These are phyloP conservation scores for Lentinus tigrinus DNA, from an alignment of 768 basidiomycete species.

Conservation along the genomic window DNA sequence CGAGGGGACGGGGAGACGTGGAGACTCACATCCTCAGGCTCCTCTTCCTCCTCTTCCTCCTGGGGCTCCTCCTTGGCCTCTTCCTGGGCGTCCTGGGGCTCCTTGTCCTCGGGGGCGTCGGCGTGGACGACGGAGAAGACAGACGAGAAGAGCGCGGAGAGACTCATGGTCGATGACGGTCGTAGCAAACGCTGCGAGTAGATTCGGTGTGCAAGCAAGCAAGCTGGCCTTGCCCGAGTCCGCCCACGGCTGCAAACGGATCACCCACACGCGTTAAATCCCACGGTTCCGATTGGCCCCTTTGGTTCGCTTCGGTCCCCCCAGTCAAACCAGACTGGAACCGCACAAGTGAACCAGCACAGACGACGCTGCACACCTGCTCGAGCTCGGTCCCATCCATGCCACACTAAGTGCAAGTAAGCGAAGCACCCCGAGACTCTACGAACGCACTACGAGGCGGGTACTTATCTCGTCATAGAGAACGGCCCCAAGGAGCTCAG, in stretches of 20 bases:
- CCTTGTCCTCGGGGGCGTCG: conserved; percentile 39
- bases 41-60: conserved; percentile 48
- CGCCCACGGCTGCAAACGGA: neutral
- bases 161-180: conserved; percentile 31
- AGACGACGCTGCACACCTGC: too few species aligned
- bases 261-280: neutral
- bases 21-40: conserved; percentile 80
- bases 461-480: too few species aligned
- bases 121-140: conserved; percentile 40
- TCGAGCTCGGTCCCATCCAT: too few species aligned
- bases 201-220: neutral
- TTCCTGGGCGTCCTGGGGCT: conserved; percentile 37
- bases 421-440: too few species aligned
- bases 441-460: too few species aligned
- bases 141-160: conserved; percentile 46
- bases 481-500: too few species aligned
- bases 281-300: neutral
- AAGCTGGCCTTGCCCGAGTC: neutral
- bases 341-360: neutral
- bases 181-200: too few species aligned
- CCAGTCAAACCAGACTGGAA: neutral
- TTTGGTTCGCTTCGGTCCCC: neutral
- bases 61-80: conserved; percentile 29
- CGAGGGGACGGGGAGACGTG: neutral
- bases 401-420: too few species aligned